Evolutionary conservation across 306 rosid genomes (phyloP), one percentile per base, ranked within the genome.

Genomic region (Quercus berberidifolia): DNA sequence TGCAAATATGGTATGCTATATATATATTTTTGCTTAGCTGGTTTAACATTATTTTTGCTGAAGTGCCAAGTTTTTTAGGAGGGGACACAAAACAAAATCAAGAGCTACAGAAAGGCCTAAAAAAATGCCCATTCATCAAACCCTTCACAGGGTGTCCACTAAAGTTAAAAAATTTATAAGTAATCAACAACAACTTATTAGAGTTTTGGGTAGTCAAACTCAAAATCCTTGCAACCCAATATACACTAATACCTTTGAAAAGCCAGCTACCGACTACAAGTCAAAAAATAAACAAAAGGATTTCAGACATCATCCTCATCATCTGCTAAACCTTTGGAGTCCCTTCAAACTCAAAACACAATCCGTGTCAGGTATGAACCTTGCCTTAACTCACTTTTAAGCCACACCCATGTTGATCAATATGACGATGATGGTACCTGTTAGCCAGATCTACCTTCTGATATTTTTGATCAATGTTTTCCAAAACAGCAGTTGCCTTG

Each of bases 401-500:
- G 46, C 46, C 46, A 41, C 46, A 8, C 46, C 46, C 46, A 8
- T 8, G 46, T 41, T 2, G 46, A 41, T 41, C 3, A 2, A 41
- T 41, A 41, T 41, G 46, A 41, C 9, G 46, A 41, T 8, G 46
- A 41, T 41, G 3, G 46, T 41, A 41, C 46, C 46, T 41, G 46
- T 41, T 2, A 41, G 31, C 15, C 30, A 11, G 73, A 56, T 79
- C 77, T 62, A 11, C 30, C 18, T 9, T 20, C 38, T 49, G 54
- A 49, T 49, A 2, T 8, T 54, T 17, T 52, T 67, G 75, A 85
- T 89, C 84, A 41, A 89, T 87, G 91, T 74, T 90, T 59, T 86
- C 94, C 73, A 86, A 76, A 76, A 81, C 86, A 18, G 92, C 86
- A 30, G 78, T 78, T 75, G 85, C 86, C 55, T 77, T 87, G 91